Evolutionary conservation across 805 yeast species (phyloP).

Genomic region (Candida tammaniensis): DNA sequence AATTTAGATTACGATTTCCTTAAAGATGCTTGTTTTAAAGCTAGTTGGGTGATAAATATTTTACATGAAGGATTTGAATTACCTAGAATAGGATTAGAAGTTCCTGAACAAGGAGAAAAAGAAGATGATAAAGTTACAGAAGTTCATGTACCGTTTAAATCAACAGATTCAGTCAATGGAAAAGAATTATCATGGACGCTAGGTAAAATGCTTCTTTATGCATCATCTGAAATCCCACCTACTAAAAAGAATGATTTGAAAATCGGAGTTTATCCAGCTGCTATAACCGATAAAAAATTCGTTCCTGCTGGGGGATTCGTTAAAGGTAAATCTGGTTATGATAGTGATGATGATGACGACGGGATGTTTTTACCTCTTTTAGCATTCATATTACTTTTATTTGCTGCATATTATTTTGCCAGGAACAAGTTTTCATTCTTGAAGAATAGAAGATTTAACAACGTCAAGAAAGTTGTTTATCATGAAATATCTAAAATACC

Average conservation of each 20-base stretch:
- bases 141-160: slow-evolving; percentile 65
- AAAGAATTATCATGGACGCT: slow-evolving; percentile 93
- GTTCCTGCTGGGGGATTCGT: slow-evolving; percentile 27
- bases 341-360: slow-evolving; percentile 20
- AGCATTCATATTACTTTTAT: slow-evolving; percentile 15
- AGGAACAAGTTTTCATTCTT: slow-evolving; percentile 6
- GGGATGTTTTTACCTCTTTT: slow-evolving; percentile 8
- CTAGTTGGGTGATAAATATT: slow-evolving; percentile 88
- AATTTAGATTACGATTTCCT: slow-evolving; percentile 54
- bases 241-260: slow-evolving; percentile 15
- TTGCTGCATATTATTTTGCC: slow-evolving; percentile 8
- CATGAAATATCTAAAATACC: slow-evolving; percentile 22
- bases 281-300: slow-evolving; percentile 28
- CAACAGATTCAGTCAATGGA: slow-evolving; percentile 77
- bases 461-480: slow-evolving; percentile 9
- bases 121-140: slow-evolving; percentile 24
- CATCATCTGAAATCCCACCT: slow-evolving; percentile 60
- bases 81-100: slow-evolving; percentile 66
- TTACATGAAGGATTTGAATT: slow-evolving; percentile 90
- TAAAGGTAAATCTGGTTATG: slow-evolving; percentile 3
- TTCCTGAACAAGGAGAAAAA: slow-evolving; percentile 24
- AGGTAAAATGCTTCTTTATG: slow-evolving; percentile 82
- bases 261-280: slow-evolving; percentile 43
- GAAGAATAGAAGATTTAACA: slow-evolving; percentile 13
- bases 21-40: slow-evolving; percentile 84